These are phyloP conservation scores for Aegilops umbellulata DNA, from an alignment of 176 grass and related monocot species.

Conservation along the genomic window DNA sequence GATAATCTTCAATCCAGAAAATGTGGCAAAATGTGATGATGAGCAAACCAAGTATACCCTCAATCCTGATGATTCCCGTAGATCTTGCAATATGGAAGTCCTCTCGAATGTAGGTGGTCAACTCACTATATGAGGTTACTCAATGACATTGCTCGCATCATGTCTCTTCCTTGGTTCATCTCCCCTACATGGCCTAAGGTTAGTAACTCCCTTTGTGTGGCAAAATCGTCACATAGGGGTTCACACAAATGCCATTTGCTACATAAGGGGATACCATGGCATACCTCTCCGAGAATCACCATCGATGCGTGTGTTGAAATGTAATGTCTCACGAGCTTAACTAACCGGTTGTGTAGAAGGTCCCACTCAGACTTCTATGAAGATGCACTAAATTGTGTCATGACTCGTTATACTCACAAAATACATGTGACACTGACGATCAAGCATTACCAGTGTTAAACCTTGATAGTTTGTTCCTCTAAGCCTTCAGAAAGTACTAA, in stretches of 20 bases:
- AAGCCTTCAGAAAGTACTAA: neutral
- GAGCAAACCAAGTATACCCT: neutral
- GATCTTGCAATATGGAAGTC: neutral
- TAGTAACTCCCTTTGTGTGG: neutral
- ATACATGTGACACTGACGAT: neutral
- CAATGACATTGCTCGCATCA: neutral
- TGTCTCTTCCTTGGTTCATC: neutral
- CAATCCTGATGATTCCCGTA: neutral
- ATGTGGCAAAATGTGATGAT: neutral
- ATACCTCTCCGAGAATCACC: neutral
- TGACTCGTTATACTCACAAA: neutral
- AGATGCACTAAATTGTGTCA: neutral
- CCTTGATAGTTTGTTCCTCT: neutral
- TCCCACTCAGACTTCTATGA: neutral
- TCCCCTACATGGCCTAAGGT: neutral
- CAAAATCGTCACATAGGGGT: neutral
- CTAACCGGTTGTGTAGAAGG: neutral
- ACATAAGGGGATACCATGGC: neutral
- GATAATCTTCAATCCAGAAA: neutral
- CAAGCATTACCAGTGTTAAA: neutral
- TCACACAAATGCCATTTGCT: neutral
- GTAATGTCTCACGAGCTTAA: neutral
- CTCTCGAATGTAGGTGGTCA: neutral
- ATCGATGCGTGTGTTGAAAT: neutral
- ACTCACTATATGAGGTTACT: neutral